A percentile compares a stretch with the other conserved stretches of the same genome.
Conservation (phyloP, 2,329 filamentous ascomycete species). For the Volutella citrinella region DNA sequence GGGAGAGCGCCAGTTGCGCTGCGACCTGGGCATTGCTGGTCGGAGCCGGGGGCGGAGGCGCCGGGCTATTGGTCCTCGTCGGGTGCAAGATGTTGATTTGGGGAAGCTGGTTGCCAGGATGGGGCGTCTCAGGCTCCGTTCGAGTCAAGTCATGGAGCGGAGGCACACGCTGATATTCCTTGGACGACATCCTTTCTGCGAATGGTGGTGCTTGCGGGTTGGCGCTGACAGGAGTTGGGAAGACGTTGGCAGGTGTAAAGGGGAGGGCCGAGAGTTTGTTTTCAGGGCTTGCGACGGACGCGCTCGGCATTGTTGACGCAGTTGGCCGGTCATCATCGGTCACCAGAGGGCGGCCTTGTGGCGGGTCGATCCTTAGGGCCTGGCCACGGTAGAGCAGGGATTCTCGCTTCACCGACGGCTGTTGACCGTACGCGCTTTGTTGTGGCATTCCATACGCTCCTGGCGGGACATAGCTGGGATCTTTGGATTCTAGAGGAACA, state of each 20-base stretch:
- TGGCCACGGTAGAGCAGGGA: conserved; percentile 60
- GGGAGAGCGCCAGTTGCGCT: conserved; percentile 58
- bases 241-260: conserved; percentile 52
- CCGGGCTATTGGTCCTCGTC: conserved; percentile 47
- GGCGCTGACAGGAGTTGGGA: conserved; percentile 63
- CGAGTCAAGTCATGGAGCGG: conserved; percentile 58
- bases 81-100: conserved; percentile 57
- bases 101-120: conserved; percentile 49
- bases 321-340: conserved; percentile 58
- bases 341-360: conserved; percentile 53
- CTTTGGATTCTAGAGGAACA: conserved; percentile 81
- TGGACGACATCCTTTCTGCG: conserved; percentile 48
- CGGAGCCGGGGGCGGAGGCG: conserved; percentile 34
- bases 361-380: conserved; percentile 60
- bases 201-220: conserved; percentile 43
- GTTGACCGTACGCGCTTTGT: conserved; percentile 35
- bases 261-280: conserved; percentile 60
- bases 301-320: conserved; percentile 58
- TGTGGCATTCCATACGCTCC: conserved; percentile 62
- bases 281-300: conserved; percentile 56
- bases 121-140: conserved; percentile 53
- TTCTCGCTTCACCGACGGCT: conserved; percentile 51
- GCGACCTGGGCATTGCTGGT: conserved; percentile 49
- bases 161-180: conserved; percentile 60
- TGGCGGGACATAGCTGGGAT: conserved; percentile 60